A percentile compares a stretch with the other conserved stretches of the same genome.
phyloP scores from a whole-genome alignment of 352 stramenopile species.

The Phytophthora quininea region DNA sequence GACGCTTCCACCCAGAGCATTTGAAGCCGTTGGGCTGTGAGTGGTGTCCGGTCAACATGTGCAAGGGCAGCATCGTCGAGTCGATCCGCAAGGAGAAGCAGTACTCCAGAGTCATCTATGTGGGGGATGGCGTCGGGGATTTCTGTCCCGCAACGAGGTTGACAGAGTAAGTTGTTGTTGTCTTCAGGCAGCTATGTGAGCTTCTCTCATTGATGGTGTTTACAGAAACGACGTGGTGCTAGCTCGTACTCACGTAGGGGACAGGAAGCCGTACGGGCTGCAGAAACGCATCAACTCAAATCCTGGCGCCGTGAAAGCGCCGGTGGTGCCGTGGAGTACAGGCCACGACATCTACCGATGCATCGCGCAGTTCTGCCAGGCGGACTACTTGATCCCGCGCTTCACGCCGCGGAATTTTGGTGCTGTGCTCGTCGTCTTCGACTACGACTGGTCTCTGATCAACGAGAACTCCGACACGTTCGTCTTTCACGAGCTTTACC shows the following conservation, averaged over 20 bases:
- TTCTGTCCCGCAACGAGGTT: constrained; percentile 45
- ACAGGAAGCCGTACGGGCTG: constrained; percentile 40
- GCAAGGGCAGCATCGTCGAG: constrained; percentile 64
- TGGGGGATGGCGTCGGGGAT: constrained; percentile 56
- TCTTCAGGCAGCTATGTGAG: background rate
- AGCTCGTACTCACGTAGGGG: constrained; percentile 40
- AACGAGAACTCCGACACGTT: constrained; percentile 87
- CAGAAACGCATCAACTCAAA: constrained; percentile 41
- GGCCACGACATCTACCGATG: constrained; percentile 53
- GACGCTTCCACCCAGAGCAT: constrained; percentile 38
- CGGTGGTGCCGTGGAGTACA: constrained; percentile 54
- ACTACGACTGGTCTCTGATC: constrained; percentile 87
- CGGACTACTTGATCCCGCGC: constrained; percentile 15
- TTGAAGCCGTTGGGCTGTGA: constrained; percentile 45
- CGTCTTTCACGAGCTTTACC: constrained; percentile 71
- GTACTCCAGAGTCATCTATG: constrained; percentile 56
- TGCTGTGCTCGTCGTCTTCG: constrained; percentile 70
- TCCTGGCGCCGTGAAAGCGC: constrained; percentile 37
- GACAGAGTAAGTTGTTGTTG: background rate
- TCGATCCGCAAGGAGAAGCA: constrained; percentile 30
- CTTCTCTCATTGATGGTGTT: background rate
- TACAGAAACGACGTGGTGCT: constrained; percentile 60
- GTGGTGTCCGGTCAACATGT: constrained; percentile 60
- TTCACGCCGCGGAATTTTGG: constrained; percentile 8
- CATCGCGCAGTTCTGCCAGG: constrained; percentile 38